Evolutionary conservation across 1,284 basidiomycete species (phyloP), one percentile per base, ranked within the genome.

Genomic region (Ustilago cynodontis): DNA sequence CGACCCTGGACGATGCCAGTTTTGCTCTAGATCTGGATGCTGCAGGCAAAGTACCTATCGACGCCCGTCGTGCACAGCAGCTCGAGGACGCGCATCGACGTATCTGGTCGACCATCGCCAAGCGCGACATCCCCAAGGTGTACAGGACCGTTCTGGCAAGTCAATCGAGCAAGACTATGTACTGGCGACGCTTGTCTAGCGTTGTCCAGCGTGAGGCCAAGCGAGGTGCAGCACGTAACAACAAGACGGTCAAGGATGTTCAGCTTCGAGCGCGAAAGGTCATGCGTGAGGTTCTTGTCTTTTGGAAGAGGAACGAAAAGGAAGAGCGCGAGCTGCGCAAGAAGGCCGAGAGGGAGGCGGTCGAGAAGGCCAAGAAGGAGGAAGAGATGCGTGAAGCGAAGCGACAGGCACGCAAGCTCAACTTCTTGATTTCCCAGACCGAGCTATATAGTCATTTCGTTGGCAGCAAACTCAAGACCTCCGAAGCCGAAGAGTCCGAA

Each of bases 371-470:
- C 43, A 95, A 93, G 87, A 88, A 94, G 47, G 97, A 99, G 86
- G 97, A 99, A 87, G 97, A 99, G 88, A 94, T 93, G 86, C 91
- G 97, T 56, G 97, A 99, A 87, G 93, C 94, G 29, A 93, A 96
- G 67, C 90, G 97, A 57, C 95, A 98, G 87, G 93, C 95, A 3
- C 91, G 97, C 79, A 99, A 99, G 87, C 91, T 99, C 65, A 98
- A 99, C 88, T 99, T 99, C 89, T 89, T 99, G 86, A 96, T 99
- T 87, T 98, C 94, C 70, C 97, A 99, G 87, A 99, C 97, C 13
- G 97, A 99, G 87, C 90, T 99, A 13, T 99, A 99, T 88, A 97
- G 94, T 79, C 97, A 99, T 88, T 99, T 99, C 89, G 94, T 99
- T 68, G 96, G 97, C 43, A 98, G 92, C 87, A 99, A 99, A 88